A percentile compares a stretch with the other conserved stretches of the same genome.
These are phyloP conservation scores for Trypethelium eluteriae DNA, from an alignment of 495 filamentous ascomycete genomes.

Conservation along the genomic window DNA sequence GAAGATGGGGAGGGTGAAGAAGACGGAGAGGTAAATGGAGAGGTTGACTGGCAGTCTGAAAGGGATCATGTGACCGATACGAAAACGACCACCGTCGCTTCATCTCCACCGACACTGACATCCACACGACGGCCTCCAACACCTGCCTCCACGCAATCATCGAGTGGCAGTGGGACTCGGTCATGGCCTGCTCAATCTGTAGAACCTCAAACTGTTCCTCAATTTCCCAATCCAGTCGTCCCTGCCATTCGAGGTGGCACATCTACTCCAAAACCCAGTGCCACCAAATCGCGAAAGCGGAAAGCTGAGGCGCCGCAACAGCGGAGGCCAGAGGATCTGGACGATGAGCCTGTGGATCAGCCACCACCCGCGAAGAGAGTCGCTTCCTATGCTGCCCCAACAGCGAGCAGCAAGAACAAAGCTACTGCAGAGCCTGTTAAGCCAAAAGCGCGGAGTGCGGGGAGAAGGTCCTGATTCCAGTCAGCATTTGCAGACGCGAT, in stretches of 20 bases:
- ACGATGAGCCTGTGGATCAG: constrained; percentile 11
- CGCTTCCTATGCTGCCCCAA: constrained; percentile 25
- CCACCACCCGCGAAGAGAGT: constrained; percentile 4
- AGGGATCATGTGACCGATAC: background rate
- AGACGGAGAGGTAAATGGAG: constrained; percentile 23
- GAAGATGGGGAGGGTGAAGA: constrained; percentile 15
- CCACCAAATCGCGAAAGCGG: constrained; percentile 8
- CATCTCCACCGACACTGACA: constrained; percentile 16
- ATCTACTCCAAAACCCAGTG: background rate
- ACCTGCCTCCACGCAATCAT: background rate
- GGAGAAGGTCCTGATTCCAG: background rate
- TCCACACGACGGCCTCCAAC: constrained; percentile 7
- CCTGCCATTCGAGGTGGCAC: constrained; percentile 5
- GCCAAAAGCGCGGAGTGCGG: background rate
- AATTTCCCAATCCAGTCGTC: background rate
- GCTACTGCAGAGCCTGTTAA: background rate
- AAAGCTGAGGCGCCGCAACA: constrained; percentile 10
- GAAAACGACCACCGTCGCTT: background rate
- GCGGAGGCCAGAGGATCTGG: background rate
- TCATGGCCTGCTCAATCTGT: background rate
- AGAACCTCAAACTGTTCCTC: background rate
- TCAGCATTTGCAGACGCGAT: too few species aligned
- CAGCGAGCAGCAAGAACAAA: constrained; percentile 20
- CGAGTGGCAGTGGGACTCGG: background rate
- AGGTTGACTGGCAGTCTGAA: constrained; percentile 6